These are phyloP conservation scores for Lactarius evosmus DNA, from an alignment of 768 basidiomycete species.

Conservation along the genomic window DNA sequence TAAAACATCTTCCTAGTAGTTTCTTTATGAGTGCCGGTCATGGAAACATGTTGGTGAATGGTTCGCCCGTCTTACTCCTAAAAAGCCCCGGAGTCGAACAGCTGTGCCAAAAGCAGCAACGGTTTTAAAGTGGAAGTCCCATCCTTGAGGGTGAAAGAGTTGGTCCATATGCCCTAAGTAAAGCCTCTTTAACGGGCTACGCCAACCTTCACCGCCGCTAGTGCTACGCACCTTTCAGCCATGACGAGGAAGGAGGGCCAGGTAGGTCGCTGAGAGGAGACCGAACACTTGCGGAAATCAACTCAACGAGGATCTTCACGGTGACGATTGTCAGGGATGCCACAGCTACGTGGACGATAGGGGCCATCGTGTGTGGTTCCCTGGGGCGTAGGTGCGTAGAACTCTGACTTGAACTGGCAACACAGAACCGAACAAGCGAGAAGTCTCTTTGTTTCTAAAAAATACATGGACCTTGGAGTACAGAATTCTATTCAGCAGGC, in stretches of 20 bases:
- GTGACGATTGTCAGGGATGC: constrained; percentile 12
- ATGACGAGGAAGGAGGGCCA: constrained; percentile 21
- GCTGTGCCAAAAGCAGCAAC: constrained; percentile 18
- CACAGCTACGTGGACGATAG: constrained; percentile 13
- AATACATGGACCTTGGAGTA: not conserved
- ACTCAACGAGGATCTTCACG: constrained; percentile 12
- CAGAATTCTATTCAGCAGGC: not conserved
- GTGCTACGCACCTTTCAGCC: constrained; percentile 18
- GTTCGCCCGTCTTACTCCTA: constrained; percentile 12
- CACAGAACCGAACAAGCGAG: constrained; percentile 10
- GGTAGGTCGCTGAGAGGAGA: constrained; percentile 21
- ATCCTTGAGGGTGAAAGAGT: constrained; percentile 24
- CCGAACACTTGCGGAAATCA: constrained; percentile 5
- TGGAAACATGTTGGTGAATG: not conserved
- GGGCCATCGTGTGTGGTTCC: constrained; percentile 2
- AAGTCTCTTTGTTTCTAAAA: not conserved
- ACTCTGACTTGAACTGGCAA: not conserved
- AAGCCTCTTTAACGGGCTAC: not conserved
- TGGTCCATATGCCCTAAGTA: constrained; percentile 18
- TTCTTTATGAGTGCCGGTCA: not conserved
- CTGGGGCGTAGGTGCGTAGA: not conserved
- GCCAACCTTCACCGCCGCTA: not conserved
- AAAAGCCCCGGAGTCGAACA: constrained; percentile 21
- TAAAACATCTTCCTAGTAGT: constrained; percentile 19
- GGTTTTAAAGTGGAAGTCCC: constrained; percentile 24